Evolutionary conservation across 352 stramenopile species (phyloP).

Genomic region (Pythium pyrilobum): DNA sequence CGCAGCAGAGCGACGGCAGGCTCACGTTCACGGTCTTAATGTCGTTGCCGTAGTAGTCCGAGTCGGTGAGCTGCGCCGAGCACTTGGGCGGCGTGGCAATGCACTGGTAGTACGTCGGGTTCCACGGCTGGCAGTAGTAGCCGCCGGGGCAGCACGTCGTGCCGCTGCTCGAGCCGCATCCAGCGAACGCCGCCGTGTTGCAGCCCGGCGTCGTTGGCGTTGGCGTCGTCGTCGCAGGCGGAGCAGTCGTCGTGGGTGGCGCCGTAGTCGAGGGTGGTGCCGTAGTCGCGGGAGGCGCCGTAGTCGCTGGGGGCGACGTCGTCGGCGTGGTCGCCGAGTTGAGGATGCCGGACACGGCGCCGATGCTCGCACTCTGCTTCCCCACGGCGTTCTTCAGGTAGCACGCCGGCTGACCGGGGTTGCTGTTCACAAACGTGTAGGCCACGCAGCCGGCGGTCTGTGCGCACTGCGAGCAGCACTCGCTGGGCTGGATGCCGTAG

Average conservation of each 20-base stretch:
- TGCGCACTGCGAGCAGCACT: conserved; percentile 27
- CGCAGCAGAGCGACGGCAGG: conserved; percentile 35
- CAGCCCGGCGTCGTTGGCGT: conserved; percentile 7
- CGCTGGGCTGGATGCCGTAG: conserved; percentile 18
- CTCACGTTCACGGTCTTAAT: conserved; percentile 34
- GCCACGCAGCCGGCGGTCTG: conserved; percentile 23
- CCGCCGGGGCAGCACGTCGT: conserved; percentile 32
- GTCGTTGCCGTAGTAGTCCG: conserved; percentile 36
- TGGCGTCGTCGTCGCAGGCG: background rate
- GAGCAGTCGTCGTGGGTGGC: background rate
- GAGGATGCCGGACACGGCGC: conserved; percentile 24
- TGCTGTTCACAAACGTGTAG: conserved; percentile 40
- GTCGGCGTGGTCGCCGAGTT: background rate
- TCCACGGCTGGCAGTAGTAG: conserved; percentile 48
- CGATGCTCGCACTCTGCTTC: background rate
- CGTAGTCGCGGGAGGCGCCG: background rate
- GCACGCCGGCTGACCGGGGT: conserved; percentile 25
- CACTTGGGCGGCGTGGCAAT: conserved; percentile 28
- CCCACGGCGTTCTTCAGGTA: conserved; percentile 29
- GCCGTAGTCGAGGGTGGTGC: background rate
- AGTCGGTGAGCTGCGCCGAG: conserved; percentile 34
- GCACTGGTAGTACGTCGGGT: conserved; percentile 39
- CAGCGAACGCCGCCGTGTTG: conserved; percentile 5
- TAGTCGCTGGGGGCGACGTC: background rate
- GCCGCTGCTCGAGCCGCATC: conserved; percentile 17